phyloP scores from a whole-genome alignment of 805 yeast genomes.

The Debaryomyces prosopidis region DNA sequence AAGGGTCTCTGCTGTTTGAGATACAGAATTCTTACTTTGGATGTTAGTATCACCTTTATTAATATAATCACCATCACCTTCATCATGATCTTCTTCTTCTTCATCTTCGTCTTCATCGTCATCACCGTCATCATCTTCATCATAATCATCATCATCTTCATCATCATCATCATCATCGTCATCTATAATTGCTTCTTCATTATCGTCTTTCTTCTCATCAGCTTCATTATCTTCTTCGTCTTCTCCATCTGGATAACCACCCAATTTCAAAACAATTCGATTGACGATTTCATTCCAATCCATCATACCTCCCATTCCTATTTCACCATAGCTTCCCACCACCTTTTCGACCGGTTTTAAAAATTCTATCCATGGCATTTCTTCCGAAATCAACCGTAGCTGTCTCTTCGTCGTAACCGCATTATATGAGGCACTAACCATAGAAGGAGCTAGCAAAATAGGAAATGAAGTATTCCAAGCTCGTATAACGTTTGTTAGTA shows the following conservation, averaged over 20 bases:
- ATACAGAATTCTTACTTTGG: slow-evolving; percentile 24
- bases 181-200: slow-evolving; percentile 20
- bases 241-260: slow-evolving; percentile 50
- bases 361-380: slow-evolving; percentile 95
- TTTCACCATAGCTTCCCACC: slow-evolving; percentile 89
- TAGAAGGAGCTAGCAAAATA: slow-evolving; percentile 88
- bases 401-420: slow-evolving; percentile 87
- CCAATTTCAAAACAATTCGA: slow-evolving; percentile 70
- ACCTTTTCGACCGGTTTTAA: slow-evolving; percentile 94
- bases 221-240: slow-evolving; percentile 50
- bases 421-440: slow-evolving; percentile 91
- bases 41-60: slow-evolving; percentile 44
- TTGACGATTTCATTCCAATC: slow-evolving; percentile 95
- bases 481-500: slow-evolving; percentile 84
- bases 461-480: slow-evolving; percentile 97
- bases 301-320: slow-evolving; percentile 99
- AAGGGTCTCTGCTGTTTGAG: background rate
- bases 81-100: slow-evolving; percentile 36
- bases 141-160: slow-evolving; percentile 34
- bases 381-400: slow-evolving; percentile 71
- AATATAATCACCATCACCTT: slow-evolving; percentile 40
- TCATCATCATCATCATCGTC: slow-evolving; percentile 19
- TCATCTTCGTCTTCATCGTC: slow-evolving; percentile 33
- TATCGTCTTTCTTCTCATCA: slow-evolving; percentile 45
- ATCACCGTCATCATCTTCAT: slow-evolving; percentile 39